These are phyloP conservation scores for Populus simonii DNA, from an alignment of 345 rosid species.

Conservation along the genomic window DNA sequence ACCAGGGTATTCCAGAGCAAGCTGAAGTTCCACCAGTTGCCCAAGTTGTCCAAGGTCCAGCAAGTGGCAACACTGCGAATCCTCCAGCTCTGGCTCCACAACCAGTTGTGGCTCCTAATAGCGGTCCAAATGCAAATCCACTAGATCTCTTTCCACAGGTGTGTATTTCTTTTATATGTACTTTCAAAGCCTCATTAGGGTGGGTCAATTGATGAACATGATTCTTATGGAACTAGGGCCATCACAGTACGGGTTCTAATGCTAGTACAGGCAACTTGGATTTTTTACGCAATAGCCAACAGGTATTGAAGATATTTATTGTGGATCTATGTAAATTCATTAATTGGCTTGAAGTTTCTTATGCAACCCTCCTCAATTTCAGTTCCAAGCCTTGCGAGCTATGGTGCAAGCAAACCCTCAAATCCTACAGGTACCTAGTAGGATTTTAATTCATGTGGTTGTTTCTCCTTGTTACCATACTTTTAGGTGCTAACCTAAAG, in stretches of 20 bases:
- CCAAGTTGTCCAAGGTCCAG: constrained; percentile 15
- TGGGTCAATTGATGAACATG: neutral
- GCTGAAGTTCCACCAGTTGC: constrained; percentile 22
- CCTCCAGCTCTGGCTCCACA: constrained; percentile 15
- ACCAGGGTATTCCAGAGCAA: constrained; percentile 31
- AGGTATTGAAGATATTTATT: constrained; percentile 14
- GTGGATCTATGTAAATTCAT: neutral
- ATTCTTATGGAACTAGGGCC: constrained; percentile 17
- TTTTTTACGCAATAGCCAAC: constrained; percentile 30
- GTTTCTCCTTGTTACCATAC: too few relatives aligned
- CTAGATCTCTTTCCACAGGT: constrained; percentile 33
- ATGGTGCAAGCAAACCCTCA: constrained; percentile 50
- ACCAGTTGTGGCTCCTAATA: neutral
- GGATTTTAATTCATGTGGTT: neutral
- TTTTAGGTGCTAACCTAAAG: neutral
- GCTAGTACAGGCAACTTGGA: constrained; percentile 24
- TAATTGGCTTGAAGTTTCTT: neutral
- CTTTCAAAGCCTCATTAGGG: neutral
- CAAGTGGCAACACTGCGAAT: constrained; percentile 13
- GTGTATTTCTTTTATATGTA: neutral
- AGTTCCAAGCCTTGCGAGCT: constrained; percentile 46
- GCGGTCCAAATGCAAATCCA: constrained; percentile 32
- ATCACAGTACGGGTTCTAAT: constrained; percentile 15
- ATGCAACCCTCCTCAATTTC: neutral
- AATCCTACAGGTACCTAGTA: constrained; percentile 34